Evolutionary conservation across 1,284 basidiomycete species (phyloP), one percentile per base, ranked within the genome.

Genomic region (Heterobasidion occidentale): DNA sequence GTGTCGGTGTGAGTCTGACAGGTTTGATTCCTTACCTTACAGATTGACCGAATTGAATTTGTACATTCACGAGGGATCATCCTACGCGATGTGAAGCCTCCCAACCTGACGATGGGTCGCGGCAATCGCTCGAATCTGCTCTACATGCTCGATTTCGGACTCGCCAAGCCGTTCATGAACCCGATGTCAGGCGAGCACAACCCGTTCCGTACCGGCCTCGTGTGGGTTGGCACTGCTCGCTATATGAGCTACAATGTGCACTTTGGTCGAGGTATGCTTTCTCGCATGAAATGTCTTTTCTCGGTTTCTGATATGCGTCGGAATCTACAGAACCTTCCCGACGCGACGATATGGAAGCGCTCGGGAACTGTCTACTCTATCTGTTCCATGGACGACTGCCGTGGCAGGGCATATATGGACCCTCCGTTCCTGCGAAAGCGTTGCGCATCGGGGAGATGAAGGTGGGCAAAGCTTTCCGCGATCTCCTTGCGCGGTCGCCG

Each of bases 31-130:
- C 47, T 11, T n/a, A 14, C 46, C 17, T 19, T 19, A 19, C 2
- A 19, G 19, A 9, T 47, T 53, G 55, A 36, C 47, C 19, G 34
- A 9, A 47, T 63, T 20, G 57, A 63, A 47, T 55, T 47, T 9
- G 38, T 56, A 6, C 62, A 64, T 45, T 59, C 59, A 6, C 50
- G 59, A 14, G 60, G 63, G n/a, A 53, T 63, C 12, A 51, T 63
- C 6, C 11, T 36, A 11, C 59, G 62, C n/a, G 62, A 64, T 49
- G 46, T 64, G 11, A 63, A 62, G 49, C 62, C 62, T 7, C 34
- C 58, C 1, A 64, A 63, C 46, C 59, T 61, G 17, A 62, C 62
- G 8, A 59, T 63, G 56, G 63, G 61, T 15, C 5, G 19, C 2
- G 46, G 46, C 7, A 19, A 20, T 7, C 9, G 52, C 7, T 20